Conservation (phyloP, 129 eudicot species). For the Lactuca sativa region DNA sequence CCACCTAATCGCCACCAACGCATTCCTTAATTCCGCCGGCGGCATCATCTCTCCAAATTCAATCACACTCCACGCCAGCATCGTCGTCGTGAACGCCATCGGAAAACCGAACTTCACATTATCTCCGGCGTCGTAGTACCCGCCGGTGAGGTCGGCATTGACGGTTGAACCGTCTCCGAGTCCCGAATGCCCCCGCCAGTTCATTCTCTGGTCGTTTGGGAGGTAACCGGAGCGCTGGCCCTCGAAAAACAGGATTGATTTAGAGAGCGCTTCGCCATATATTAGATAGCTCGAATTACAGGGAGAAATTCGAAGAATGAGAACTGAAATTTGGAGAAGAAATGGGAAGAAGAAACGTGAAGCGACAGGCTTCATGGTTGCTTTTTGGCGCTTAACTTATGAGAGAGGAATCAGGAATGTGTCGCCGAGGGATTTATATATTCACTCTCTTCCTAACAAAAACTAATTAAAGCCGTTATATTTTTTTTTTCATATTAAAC, state of each 20-base stretch:
- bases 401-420: neutral
- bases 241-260: conserved; percentile 77
- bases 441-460: neutral
- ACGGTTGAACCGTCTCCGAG: conserved; percentile 64
- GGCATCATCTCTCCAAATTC: conserved; percentile 88
- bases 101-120: conserved; percentile 87
- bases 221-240: conserved; percentile 89
- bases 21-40: conserved; percentile 57
- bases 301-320: conserved; percentile 16
- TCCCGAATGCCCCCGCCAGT: conserved; percentile 82
- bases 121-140: conserved; percentile 95
- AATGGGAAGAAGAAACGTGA: conserved; percentile 9
- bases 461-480: too few relatives aligned
- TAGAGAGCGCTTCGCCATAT: conserved; percentile 73
- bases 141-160: conserved; percentile 76
- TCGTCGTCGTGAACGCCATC: conserved; percentile 93
- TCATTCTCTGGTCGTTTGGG: conserved; percentile 66
- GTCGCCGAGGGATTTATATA: neutral
- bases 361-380: conserved; percentile 22
- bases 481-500: too few relatives aligned
- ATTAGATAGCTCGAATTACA: conserved; percentile 40
- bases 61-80: conserved; percentile 94
- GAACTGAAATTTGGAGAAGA: conserved; percentile 15
- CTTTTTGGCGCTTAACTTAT: conserved; percentile 16
- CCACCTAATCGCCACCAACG: conserved; percentile 82